phyloP scores from a whole-genome alignment of 495 filamentous ascomycete genomes.

The Lasiosphaeris hirsuta region DNA sequence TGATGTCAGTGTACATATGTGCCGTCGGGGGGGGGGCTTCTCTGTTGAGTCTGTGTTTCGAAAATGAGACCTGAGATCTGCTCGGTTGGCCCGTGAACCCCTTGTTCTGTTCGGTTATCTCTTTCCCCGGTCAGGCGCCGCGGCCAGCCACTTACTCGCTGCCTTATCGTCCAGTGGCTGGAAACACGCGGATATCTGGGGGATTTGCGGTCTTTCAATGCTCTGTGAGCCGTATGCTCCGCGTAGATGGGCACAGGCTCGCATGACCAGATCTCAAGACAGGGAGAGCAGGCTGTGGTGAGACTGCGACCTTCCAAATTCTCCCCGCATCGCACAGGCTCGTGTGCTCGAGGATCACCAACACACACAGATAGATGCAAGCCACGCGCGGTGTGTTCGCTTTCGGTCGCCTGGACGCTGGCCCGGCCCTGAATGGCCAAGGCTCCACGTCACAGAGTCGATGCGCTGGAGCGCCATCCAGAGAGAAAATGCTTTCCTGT shows the following conservation, averaged over 20 bases:
- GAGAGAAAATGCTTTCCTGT: not conserved
- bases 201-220: not conserved
- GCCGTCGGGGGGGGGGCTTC: too few species aligned
- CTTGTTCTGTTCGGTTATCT: constrained; percentile 16
- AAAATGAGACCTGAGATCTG: constrained; percentile 15
- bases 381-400: not conserved
- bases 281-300: too few species aligned
- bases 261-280: too few species aligned
- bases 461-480: not conserved
- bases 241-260: too few species aligned
- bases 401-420: not conserved
- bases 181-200: not conserved
- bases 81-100: constrained; percentile 18
- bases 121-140: not conserved
- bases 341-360: constrained; percentile 2
- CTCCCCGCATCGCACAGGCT: too few species aligned
- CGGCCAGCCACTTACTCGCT: not conserved
- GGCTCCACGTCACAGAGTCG: constrained; percentile 4
- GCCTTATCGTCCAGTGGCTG: constrained; percentile 8
- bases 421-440: not conserved
- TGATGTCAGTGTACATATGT: not conserved
- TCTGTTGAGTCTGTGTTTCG: constrained; percentile 8
- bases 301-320: too few species aligned
- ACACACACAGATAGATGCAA: not conserved
- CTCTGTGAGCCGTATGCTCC: too few species aligned